phyloP scores from a whole-genome alignment of 202 grass and related monocot genomes.

The Panicum hallii region DNA sequence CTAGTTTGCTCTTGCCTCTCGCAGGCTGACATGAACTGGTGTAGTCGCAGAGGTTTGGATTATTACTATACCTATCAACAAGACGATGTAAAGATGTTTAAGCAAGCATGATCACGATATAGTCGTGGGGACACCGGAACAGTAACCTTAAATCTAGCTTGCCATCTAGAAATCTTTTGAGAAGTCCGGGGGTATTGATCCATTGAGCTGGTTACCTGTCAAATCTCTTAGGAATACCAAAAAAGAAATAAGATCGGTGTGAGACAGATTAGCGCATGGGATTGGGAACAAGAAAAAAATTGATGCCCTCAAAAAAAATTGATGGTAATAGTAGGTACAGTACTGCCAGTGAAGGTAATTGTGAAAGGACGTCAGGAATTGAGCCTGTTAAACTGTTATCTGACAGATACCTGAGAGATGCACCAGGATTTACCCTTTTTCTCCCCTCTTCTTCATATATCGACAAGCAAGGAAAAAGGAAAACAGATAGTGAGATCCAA shows the following conservation, averaged over 20 bases:
- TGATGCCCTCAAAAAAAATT: too few species aligned
- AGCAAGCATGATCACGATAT: too few species aligned
- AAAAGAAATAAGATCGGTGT: too few species aligned
- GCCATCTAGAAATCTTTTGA: constrained; percentile 57
- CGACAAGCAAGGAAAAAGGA: too few species aligned
- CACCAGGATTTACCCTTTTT: not conserved
- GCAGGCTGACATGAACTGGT: not conserved
- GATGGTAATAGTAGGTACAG: constrained; percentile 25
- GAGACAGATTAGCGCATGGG: not conserved
- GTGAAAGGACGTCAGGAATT: constrained; percentile 61
- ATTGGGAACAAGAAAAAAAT: too few species aligned
- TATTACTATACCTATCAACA: constrained; percentile 39
- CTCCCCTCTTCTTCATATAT: not conserved
- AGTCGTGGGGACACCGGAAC: too few species aligned
- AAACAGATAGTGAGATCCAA: not conserved
- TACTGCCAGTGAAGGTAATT: constrained; percentile 45
- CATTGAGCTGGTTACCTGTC: constrained; percentile 56
- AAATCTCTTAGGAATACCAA: constrained; percentile 44
- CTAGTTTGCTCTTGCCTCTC: too few species aligned
- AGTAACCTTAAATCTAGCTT: too few species aligned
- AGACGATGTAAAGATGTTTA: not conserved
- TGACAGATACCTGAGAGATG: constrained; percentile 55
- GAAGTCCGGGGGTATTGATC: constrained; percentile 58
- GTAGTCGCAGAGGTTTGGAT: constrained; percentile 47
- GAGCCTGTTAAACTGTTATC: not conserved